These are phyloP conservation scores for Corylus americana DNA, from an alignment of 306 rosid species.

Conservation along the genomic window DNA sequence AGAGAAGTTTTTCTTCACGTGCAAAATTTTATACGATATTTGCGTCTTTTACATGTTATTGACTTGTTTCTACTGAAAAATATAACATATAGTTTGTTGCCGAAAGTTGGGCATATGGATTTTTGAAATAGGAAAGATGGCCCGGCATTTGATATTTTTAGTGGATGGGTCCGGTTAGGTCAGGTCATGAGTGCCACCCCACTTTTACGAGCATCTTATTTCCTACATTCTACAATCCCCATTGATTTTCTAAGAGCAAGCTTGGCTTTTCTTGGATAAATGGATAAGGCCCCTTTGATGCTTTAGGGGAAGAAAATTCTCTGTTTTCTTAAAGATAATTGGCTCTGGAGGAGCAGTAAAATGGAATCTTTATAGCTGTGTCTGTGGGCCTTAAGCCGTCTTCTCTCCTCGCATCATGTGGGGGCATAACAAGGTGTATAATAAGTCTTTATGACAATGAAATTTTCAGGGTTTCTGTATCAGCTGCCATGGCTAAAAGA, in stretches of 20 bases:
- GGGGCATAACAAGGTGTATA: background rate
- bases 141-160: background rate
- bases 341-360: background rate
- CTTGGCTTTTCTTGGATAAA: background rate
- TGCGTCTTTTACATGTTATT: too few species aligned
- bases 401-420: background rate
- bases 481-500: background rate
- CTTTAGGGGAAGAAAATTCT: background rate
- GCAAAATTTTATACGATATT: conserved; percentile 1
- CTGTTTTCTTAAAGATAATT: background rate
- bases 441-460: too few species aligned
- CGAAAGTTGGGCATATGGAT: conserved; percentile 1
- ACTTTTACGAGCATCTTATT: background rate
- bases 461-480: background rate
- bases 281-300: background rate
- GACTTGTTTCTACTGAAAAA: background rate
- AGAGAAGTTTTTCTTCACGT: background rate
- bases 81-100: background rate
- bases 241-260: background rate
- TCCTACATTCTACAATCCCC: background rate
- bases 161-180: background rate
- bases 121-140: background rate
- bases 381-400: background rate
- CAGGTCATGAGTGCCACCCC: background rate
- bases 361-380: background rate